phyloP scores from a whole-genome alignment of 108 stramenopile species.

The Conticribra weissflogii region DNA sequence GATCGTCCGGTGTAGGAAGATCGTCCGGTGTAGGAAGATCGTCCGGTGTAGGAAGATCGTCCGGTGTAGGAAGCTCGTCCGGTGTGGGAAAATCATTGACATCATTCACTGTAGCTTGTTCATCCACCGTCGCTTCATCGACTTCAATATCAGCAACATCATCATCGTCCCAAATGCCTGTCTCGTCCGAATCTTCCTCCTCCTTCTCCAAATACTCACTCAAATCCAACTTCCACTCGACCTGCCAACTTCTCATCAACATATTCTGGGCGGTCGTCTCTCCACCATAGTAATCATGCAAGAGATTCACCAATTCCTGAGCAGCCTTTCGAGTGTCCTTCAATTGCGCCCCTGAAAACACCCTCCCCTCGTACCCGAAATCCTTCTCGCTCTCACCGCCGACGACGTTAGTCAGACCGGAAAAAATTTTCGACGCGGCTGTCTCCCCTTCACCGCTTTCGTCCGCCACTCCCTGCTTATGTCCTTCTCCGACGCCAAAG shows the following conservation, averaged over 20 bases:
- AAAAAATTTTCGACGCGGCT: too few relatives aligned
- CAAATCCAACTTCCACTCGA: constrained; percentile 36
- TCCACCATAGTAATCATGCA: constrained; percentile 50
- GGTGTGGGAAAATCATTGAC: neutral
- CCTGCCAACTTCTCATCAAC: constrained; percentile 44
- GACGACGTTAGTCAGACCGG: too few relatives aligned
- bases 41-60: too few relatives aligned
- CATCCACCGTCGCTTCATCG: too few relatives aligned
- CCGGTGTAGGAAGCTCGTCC: too few relatives aligned
- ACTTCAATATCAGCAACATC: neutral
- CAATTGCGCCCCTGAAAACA: constrained; percentile 12
- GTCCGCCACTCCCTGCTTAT: too few relatives aligned
- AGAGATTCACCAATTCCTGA: constrained; percentile 22
- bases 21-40: too few relatives aligned
- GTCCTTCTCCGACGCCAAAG: too few relatives aligned
- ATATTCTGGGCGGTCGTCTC: constrained; percentile 22
- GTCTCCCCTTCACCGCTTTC: too few relatives aligned
- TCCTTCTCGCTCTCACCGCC: too few relatives aligned
- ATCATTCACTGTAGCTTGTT: neutral
- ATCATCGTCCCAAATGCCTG: neutral
- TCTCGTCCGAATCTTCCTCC: neutral
- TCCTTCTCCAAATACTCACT: constrained; percentile 6
- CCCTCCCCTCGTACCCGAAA: too few relatives aligned
- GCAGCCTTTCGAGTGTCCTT: constrained; percentile 25
- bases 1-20: too few relatives aligned